Evolutionary conservation across 441 rosid genomes (phyloP), one percentile per base, ranked within the genome.

Genomic region (Geranium incanum): DNA sequence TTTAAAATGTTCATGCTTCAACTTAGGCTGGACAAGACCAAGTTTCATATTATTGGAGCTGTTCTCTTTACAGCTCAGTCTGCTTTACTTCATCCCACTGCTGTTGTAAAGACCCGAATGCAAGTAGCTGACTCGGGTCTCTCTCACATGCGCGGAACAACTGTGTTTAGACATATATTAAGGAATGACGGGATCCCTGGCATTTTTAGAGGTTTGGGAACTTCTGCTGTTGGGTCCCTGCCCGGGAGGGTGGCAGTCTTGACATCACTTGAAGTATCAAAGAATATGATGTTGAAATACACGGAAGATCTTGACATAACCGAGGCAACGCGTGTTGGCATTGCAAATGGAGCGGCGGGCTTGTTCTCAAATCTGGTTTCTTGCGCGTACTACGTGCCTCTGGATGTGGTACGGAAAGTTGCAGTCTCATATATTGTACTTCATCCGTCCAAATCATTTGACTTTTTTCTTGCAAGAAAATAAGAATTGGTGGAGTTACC

Each of bases 331-430:
- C 83, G 88, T 9, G 63, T 86, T 11, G 91, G 85, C 4, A 16
- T 86, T 39, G 91, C 88, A 7, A 84, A 87, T 78, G 90, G 85
- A 64, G 83, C 80, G 70, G 90, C 91, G 2, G 89, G 90, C 84
- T 76, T 85, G 91, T 38, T 86, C 66, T 87, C 91, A 28, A 84
- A 82, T 74, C 76, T 87, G 50, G 83, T 83, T 75, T 87, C 91
- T 28, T 84, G 86, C 69, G 82, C 75, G 5, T 82, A 84, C 79
- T 84, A 67, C 79, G 89, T 84, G 69, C 88, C 91, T 69, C 70
- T 89, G 81, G 91, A 87, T 63, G 91, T 87, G 88, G 91, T 86
- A 8, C 69, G 52, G 4, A 86, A 82, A 72, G 85, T 89, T 45
- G 52, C 4, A 45, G 52, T 45, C 8, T 45, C 52, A 45, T 11